Evolutionary conservation across 1,284 basidiomycete species (phyloP), one percentile per base, ranked within the genome.

Genomic region (Rhodofomes roseus): DNA sequence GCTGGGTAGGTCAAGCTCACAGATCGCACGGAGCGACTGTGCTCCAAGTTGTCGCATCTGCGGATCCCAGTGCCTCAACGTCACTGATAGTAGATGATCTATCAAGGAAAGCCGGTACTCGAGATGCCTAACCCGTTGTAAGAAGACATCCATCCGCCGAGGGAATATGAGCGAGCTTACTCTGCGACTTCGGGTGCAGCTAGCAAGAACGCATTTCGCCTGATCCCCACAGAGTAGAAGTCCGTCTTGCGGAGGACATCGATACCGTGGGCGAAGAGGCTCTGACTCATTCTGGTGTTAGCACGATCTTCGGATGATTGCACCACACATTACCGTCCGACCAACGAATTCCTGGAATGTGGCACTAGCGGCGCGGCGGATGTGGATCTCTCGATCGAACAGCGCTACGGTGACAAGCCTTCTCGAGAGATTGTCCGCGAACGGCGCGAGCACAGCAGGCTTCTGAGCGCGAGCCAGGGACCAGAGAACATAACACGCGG

Each of bases 291-390:
- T 8, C 23, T 23, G 11, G 22, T 29, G 44, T 63, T 54, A 50
- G 59, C 60, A 39, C 60, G n/a, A 29, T 51, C 31, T 23, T 4
- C 31, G 39, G 12, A 9, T 31, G 63, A 51, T 55, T 23, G 60
- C 52, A 57, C 55, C 29, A 34, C 75, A 8, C 36, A 86, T 74
- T 68, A 96, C 94, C 75, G 92, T 90, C 67, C 97, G 81, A 9
- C 97, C 97, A 43, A 98, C 97, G 68, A 92, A 90, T 74, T 99
- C 97, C 73, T 99, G 97, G 72, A 95, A 99, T 3, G 96, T 95
- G 9, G 97, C 97, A 74, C 96, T 98, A 2, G 96, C 95, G 4
- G 97, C 97, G 62, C 97, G 79, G n/a, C 97, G 84, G 54, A 99
- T 95, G 60, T 94, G 92, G 14, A 98, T 88, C 71, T 99, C 97